phyloP scores from a whole-genome alignment of 2,329 filamentous ascomycete genomes.

The Cryphonectria parasitica region DNA sequence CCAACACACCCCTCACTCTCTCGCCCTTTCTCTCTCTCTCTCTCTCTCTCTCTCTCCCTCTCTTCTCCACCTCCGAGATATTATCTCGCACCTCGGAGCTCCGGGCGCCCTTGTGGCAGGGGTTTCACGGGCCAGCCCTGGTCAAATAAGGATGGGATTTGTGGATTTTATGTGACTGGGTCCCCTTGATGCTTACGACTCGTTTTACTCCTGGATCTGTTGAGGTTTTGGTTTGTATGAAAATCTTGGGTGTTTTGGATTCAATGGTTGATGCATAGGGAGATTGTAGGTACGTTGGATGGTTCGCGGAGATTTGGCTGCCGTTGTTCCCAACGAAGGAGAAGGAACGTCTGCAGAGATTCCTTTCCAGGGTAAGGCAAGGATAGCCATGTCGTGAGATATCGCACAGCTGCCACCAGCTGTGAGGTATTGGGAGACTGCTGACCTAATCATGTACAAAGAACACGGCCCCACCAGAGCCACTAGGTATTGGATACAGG shows the following conservation, averaged over 20 bases:
- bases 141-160: background rate
- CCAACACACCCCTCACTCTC: background rate
- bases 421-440: background rate
- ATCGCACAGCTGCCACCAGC: background rate
- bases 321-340: background rate
- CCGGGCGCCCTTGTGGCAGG: background rate
- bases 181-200: background rate
- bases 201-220: background rate
- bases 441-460: background rate
- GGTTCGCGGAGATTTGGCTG: constrained; percentile 8
- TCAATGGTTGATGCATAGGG: background rate
- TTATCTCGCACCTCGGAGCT: background rate
- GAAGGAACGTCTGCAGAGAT: background rate
- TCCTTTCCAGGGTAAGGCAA: background rate
- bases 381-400: background rate
- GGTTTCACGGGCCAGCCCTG: background rate
- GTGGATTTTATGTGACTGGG: background rate
- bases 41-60: background rate
- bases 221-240: too few species aligned
- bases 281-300: constrained; percentile 12
- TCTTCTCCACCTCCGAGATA: background rate
- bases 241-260: background rate
- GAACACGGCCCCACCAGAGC: background rate
- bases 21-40: too few species aligned
- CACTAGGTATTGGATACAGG: background rate